These are phyloP conservation scores for Rutidosis leptorrhynchoides DNA, from an alignment of 129 eudicot genomes.

Conservation along the genomic window DNA sequence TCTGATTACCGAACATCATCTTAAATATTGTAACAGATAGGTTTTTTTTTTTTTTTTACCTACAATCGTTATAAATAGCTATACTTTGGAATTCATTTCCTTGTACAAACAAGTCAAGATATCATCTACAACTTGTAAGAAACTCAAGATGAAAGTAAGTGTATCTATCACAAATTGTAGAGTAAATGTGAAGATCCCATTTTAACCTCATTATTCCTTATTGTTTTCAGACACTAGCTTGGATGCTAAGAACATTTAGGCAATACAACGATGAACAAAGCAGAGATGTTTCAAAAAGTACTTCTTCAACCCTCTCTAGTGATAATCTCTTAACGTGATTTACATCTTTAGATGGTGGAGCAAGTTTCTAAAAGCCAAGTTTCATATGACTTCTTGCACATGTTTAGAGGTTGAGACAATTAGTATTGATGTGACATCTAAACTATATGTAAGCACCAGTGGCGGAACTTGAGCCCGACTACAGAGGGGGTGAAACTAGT, in stretches of 20 bases:
- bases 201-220: conserved; percentile 17
- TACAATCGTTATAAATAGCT: conserved; percentile 35
- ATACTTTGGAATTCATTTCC: conserved; percentile 18
- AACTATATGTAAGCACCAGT: conserved; percentile 4
- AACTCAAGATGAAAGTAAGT: conserved; percentile 71
- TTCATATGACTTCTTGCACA: background rate
- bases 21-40: conserved; percentile 34
- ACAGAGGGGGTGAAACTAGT: too few relatives aligned
- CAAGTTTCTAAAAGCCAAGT: background rate
- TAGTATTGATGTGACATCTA: background rate
- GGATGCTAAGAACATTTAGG: conserved; percentile 63
- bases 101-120: conserved; percentile 19
- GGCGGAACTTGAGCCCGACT: too few relatives aligned
- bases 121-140: conserved; percentile 18
- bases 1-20: conserved; percentile 34
- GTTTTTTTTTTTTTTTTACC: conserved; percentile 27
- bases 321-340: background rate
- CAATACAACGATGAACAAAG: conserved; percentile 42
- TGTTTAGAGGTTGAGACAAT: background rate
- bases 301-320: conserved; percentile 8
- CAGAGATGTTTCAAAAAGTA: conserved; percentile 48
- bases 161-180: conserved; percentile 8
- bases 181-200: conserved; percentile 5
- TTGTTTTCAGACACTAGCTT: conserved; percentile 61
- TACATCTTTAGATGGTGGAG: background rate